Percentiles rank a stretch among this genome's conserved stretches.
These are phyloP conservation scores for Candida bentonensis DNA, from an alignment of 805 yeast species.

Conservation along the genomic window DNA sequence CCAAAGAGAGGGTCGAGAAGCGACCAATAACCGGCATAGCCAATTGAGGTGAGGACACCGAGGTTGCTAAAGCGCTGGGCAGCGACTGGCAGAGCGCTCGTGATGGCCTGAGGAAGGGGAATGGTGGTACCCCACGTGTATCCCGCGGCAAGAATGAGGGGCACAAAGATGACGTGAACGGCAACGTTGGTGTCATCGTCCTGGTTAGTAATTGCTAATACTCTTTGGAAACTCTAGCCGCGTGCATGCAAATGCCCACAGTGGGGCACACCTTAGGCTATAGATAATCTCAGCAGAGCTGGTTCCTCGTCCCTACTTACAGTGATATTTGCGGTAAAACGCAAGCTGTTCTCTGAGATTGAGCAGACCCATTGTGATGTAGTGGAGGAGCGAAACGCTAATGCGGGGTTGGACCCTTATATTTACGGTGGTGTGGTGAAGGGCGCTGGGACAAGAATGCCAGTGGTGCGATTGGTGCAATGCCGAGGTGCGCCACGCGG, in stretches of 20 bases:
- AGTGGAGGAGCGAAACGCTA: too few species aligned
- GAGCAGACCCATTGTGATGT: neutral
- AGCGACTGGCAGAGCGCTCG: constrained; percentile 8
- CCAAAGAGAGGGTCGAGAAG: constrained; percentile 41
- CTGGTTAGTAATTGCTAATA: constrained; percentile 12
- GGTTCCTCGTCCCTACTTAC: constrained; percentile 19
- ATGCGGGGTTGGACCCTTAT: too few species aligned
- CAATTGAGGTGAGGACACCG: constrained; percentile 32
- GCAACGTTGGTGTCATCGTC: constrained; percentile 44
- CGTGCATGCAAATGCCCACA: too few species aligned
- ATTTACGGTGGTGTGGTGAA: too few species aligned
- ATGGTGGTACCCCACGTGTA: constrained; percentile 27
- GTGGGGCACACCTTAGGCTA: too few species aligned
- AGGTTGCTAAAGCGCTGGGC: constrained; percentile 21
- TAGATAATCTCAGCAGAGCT: too few species aligned
- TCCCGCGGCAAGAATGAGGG: constrained; percentile 50
- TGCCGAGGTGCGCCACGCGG: too few species aligned
- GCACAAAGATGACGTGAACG: constrained; percentile 72
- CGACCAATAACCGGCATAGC: constrained; percentile 46
- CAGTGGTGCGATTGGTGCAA: too few species aligned
- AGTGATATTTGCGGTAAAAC: constrained; percentile 36
- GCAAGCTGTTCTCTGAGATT: constrained; percentile 31
- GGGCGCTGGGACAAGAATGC: too few species aligned
- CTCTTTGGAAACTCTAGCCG: constrained; percentile 3
- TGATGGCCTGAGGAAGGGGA: constrained; percentile 11